These are phyloP conservation scores for Garcia nutans DNA, from an alignment of 345 rosid genomes.

Conservation along the genomic window DNA sequence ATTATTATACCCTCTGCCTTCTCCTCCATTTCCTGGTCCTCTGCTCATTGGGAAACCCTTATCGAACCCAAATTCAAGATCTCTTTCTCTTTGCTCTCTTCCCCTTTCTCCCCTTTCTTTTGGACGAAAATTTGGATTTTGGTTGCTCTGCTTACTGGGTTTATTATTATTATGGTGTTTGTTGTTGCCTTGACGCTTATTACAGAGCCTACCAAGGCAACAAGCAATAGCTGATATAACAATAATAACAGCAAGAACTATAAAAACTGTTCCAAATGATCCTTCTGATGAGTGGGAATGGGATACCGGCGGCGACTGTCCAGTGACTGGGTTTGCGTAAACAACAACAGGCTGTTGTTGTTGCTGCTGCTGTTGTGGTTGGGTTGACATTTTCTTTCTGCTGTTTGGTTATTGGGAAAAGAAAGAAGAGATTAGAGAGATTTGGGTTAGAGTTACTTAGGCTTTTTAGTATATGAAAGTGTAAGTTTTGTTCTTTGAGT, in stretches of 20 bases:
- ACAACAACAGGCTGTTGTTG: constrained; percentile 48
- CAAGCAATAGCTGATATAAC: constrained; percentile 56
- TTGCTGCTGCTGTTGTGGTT: constrained; percentile 41
- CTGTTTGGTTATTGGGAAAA: not conserved
- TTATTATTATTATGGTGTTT: constrained; percentile 12
- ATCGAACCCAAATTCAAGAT: constrained; percentile 51
- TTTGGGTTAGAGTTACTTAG: not conserved
- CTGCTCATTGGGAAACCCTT: constrained; percentile 26
- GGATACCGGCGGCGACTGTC: constrained; percentile 36
- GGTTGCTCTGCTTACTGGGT: not conserved
- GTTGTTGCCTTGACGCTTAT: constrained; percentile 19
- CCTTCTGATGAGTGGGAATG: constrained; percentile 55
- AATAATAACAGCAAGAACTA: constrained; percentile 55
- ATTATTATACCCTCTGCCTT: constrained; percentile 23
- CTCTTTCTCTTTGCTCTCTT: constrained; percentile 22
- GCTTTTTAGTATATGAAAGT: constrained; percentile 6
- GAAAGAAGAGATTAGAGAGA: constrained; percentile 11
- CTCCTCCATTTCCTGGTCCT: constrained; percentile 31
- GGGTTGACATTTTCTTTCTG: constrained; percentile 19
- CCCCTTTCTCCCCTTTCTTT: constrained; percentile 11
- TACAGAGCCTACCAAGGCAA: constrained; percentile 57
- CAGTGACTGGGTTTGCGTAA: constrained; percentile 50
- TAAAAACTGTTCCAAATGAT: constrained; percentile 66
- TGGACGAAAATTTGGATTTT: constrained; percentile 6
- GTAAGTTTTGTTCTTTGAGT: constrained; percentile 45